phyloP scores from a whole-genome alignment of 2,329 filamentous ascomycete genomes.

The Domatiomyces globalis region DNA sequence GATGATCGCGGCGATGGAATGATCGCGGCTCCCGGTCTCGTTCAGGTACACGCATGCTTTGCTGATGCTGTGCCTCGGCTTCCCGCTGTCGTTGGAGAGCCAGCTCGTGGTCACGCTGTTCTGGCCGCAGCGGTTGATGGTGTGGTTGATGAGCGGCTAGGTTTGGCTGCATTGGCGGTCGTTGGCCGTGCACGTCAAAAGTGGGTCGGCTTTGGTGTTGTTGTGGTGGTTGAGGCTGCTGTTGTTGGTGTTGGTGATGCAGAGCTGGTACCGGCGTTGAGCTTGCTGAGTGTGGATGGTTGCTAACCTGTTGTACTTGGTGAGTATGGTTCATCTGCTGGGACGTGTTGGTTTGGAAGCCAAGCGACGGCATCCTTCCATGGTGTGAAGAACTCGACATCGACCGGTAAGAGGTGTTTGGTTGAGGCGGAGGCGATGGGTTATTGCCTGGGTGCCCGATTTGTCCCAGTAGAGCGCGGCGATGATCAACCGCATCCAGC shows the following conservation, averaged over 20 bases:
- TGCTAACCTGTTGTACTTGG: slow-evolving; percentile 2
- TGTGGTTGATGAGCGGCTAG: slow-evolving; percentile 8
- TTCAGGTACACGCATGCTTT: neutral
- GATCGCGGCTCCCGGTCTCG: slow-evolving; percentile 4
- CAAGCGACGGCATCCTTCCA: slow-evolving; percentile 11
- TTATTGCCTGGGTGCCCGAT: slow-evolving; percentile 10
- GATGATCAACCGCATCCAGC: slow-evolving; percentile 12
- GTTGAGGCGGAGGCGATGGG: slow-evolving; percentile 16
- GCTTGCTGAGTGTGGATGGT: slow-evolving; percentile 13
- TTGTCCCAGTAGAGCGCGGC: slow-evolving; percentile 10
- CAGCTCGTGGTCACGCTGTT: slow-evolving; percentile 13
- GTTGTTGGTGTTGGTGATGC: slow-evolving; percentile 11
- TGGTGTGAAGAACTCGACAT: slow-evolving; percentile 10
- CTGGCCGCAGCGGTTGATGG: slow-evolving; percentile 13
- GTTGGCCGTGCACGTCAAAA: neutral
- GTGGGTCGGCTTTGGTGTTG: neutral
- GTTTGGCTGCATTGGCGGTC: slow-evolving; percentile 10
- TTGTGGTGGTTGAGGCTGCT: slow-evolving; percentile 8
- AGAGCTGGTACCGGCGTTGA: slow-evolving; percentile 16
- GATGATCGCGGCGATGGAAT: neutral
- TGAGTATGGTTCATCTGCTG: slow-evolving; percentile 1
- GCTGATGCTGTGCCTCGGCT: slow-evolving; percentile 5
- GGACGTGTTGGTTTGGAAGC: slow-evolving; percentile 5
- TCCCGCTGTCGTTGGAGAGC: slow-evolving; percentile 10
- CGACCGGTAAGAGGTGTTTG: slow-evolving; percentile 9